Conservation (phyloP, 305 asterid genomes). For the Striga hermonthica region DNA sequence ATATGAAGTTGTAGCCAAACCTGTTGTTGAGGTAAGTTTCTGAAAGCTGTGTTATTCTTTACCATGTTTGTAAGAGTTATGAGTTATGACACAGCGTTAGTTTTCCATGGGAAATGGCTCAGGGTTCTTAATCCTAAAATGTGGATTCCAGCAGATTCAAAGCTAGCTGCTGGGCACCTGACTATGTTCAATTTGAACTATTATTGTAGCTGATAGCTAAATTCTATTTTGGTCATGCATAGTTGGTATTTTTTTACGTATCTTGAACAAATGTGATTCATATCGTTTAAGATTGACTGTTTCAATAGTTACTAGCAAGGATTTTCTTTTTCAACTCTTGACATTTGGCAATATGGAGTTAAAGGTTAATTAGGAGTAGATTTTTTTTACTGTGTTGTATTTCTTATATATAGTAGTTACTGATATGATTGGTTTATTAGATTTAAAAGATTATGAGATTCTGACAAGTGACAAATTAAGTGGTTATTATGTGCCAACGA, state of each 20-base stretch:
- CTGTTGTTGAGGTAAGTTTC: constrained; percentile 89
- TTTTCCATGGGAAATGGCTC: constrained; percentile 1
- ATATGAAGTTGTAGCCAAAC: constrained; percentile 98
- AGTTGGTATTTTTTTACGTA: constrained; percentile 5
- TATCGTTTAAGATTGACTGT: neutral
- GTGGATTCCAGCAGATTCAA: constrained; percentile 11
- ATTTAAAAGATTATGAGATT: constrained; percentile 14
- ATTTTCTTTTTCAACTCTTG: neutral
- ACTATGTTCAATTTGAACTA: constrained; percentile 9
- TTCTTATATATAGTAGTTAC: constrained; percentile 14
- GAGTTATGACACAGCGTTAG: neutral
- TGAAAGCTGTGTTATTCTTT: constrained; percentile 19
- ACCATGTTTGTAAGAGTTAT: neutral
- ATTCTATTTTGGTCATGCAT: constrained; percentile 10
- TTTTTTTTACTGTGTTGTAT: constrained; percentile 17
- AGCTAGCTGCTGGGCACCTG: constrained; percentile 5
- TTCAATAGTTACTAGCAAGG: neutral
- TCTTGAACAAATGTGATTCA: constrained; percentile 6
- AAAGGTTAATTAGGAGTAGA: neutral
- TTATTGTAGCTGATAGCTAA: constrained; percentile 9
- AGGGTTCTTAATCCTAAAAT: neutral
- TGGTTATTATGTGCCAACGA: neutral
- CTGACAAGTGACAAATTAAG: neutral
- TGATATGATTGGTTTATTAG: constrained; percentile 3
- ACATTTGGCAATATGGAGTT: neutral